Evolutionary conservation across 768 basidiomycete species (phyloP), one percentile per base, ranked within the genome.

Genomic region (Lanmaoa rubissima): DNA sequence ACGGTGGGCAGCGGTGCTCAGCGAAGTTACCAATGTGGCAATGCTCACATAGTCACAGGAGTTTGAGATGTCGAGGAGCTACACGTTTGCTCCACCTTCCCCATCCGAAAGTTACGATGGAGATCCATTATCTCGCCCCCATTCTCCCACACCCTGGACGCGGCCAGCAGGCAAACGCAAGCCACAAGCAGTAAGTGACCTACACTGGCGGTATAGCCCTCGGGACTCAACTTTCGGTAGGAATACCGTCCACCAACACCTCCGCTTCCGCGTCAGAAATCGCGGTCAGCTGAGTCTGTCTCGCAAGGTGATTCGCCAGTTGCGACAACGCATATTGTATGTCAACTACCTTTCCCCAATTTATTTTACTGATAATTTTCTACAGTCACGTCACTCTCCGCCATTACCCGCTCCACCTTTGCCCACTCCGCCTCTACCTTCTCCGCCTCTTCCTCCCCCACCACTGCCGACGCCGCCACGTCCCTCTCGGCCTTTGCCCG

Each of bases 191-290:
- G 73, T 73, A 57, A 57, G 71, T 57, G 48, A 45, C 28, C 21
- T 31, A 41, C 51, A 2, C 12, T 19, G 36, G 45, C 50, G 36
- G 44, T 48, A 51, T 48, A n/a, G 32, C 19, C 16, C 46, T 46
- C 13, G 28, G 32, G 19, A 49, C 53, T 58, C 50, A 54, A 45
- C 41, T 34, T 40, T 63, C 16, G 48, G 5, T 53, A 83, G 83
- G 68, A 74, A 35, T 84, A 82, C 65, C 78, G 83, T n/a, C 82
- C 83, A 43, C 83, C 83, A 5, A 84, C 83, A 1, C 83, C 83
- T 3, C 83, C 83, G 28, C 68, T 82, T 26, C 76, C 75, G 35
- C 69, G 72, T 44, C 74, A 73, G 61, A 74, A 72, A 64, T 71
- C 66, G 32, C 71, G 68, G 46, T 68, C 66, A n/a, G 47, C 52